Evolutionary conservation across 2,329 filamentous ascomycete species (phyloP).

Genomic region (Neocatenulostroma microsporum): DNA sequence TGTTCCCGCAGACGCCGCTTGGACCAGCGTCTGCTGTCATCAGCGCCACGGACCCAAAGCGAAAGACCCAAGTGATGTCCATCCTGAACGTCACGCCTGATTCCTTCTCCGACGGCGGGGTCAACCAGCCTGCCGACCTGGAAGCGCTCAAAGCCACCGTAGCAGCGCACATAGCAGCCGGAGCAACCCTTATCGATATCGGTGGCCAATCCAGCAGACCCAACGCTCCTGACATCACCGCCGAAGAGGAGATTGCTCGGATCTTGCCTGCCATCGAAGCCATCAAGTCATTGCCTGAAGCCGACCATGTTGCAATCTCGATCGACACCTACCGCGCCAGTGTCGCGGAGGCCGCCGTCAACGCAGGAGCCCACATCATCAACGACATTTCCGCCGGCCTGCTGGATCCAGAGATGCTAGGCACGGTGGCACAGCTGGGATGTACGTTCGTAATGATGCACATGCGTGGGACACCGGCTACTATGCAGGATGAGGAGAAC

Average conservation of each 20-base stretch:
- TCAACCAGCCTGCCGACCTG: constrained; percentile 45
- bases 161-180: constrained; percentile 53
- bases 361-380: constrained; percentile 79
- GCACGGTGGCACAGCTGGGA: constrained; percentile 66
- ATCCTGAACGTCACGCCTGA: constrained; percentile 93
- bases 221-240: constrained; percentile 58
- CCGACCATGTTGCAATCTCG: constrained; percentile 62
- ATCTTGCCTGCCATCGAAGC: constrained; percentile 70
- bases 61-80: constrained; percentile 76
- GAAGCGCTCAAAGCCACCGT: constrained; percentile 51
- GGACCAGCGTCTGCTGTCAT: constrained; percentile 44
- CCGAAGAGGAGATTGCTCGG: constrained; percentile 66
- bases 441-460: constrained; percentile 84
- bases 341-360: constrained; percentile 69
- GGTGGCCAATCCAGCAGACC: constrained; percentile 92
- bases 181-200: constrained; percentile 81
- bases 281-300: constrained; percentile 60
- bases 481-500: constrained; percentile 60
- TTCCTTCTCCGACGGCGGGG: constrained; percentile 89
- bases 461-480: constrained; percentile 80
- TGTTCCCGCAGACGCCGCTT: constrained; percentile 35
- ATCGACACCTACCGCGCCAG: constrained; percentile 86
- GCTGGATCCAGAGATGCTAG: constrained; percentile 73
- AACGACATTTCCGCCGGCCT: constrained; percentile 86
- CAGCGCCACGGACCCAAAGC: constrained; percentile 47